Conservation (phyloP, 768 basidiomycete genomes). For the Collybia mongolica region DNA sequence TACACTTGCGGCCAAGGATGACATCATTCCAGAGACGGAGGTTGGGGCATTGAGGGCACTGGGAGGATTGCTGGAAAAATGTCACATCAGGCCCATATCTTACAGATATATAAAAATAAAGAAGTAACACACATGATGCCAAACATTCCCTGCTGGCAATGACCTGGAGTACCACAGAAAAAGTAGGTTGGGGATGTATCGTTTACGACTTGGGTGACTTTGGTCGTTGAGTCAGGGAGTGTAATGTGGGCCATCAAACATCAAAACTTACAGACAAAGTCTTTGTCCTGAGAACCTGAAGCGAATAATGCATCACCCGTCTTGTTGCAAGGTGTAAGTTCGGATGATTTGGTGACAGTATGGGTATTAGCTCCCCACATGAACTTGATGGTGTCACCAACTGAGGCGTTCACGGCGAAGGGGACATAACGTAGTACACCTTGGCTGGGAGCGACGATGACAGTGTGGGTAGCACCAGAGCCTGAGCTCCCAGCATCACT, state of each 20-base stretch:
- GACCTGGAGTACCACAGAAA: conserved; percentile 69
- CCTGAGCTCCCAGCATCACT: conserved; percentile 34
- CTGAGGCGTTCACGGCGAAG: conserved; percentile 71
- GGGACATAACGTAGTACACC: conserved; percentile 77
- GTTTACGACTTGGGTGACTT: conserved; percentile 71
- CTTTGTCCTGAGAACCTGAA: conserved; percentile 62
- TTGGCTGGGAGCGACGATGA: conserved; percentile 75
- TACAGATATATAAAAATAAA: neutral
- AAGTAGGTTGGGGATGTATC: conserved; percentile 71
- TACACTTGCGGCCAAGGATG: conserved; percentile 42
- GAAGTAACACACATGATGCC: conserved; percentile 56
- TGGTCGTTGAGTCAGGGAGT: conserved; percentile 18
- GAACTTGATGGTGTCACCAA: conserved; percentile 76
- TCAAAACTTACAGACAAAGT: conserved; percentile 54
- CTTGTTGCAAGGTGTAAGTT: conserved; percentile 72
- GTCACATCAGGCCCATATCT: neutral
- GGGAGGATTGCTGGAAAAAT: conserved; percentile 48
- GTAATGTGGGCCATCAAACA: neutral
- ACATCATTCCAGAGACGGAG: conserved; percentile 56
- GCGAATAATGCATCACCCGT: conserved; percentile 56
- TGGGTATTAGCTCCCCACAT: conserved; percentile 79
- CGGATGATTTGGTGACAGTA: conserved; percentile 80
- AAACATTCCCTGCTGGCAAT: conserved; percentile 86
- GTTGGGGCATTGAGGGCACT: conserved; percentile 42
- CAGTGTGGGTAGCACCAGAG: conserved; percentile 63